phyloP scores from a whole-genome alignment of 2,329 filamentous ascomycete genomes.

The Penicillium thymicola region DNA sequence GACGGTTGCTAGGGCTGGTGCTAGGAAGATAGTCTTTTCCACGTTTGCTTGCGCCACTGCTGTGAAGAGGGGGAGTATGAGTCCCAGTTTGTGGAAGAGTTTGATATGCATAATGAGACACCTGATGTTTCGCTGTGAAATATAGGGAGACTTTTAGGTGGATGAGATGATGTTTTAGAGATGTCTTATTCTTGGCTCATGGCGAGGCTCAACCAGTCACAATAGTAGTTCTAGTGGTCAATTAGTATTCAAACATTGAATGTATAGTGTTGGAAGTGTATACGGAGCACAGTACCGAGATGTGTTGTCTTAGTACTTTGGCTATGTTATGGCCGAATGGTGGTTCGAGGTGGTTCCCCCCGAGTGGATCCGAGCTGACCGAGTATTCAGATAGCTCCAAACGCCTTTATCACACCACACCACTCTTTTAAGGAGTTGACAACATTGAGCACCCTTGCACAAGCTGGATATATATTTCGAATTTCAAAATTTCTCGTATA shows the following conservation, averaged over 20 bases:
- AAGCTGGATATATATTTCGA: no score
- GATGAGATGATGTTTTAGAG: neutral
- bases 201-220: neutral
- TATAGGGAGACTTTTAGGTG: neutral
- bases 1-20: slow-evolving; percentile 58
- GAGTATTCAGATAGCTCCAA: slow-evolving; percentile 3
- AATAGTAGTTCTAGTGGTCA: neutral
- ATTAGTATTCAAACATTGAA: neutral
- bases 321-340: slow-evolving; percentile 3
- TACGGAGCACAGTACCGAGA: neutral
- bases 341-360: slow-evolving; percentile 3
- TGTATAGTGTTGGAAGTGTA: neutral
- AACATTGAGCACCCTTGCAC: neutral
- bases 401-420: neutral
- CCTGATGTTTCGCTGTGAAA: neutral
- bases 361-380: slow-evolving; percentile 7
- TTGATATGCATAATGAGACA: slow-evolving; percentile 11
- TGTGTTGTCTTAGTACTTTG: neutral
- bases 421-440: neutral
- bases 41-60: slow-evolving; percentile 61
- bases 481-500: neutral
- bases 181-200: neutral
- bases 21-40: slow-evolving; percentile 87
- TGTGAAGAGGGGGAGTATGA: slow-evolving; percentile 18
- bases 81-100: slow-evolving; percentile 8